Percentiles rank a stretch among this genome's conserved stretches.
These are phyloP conservation scores for Solanum arcanum DNA, from an alignment of 257 asterid species.

Conservation along the genomic window DNA sequence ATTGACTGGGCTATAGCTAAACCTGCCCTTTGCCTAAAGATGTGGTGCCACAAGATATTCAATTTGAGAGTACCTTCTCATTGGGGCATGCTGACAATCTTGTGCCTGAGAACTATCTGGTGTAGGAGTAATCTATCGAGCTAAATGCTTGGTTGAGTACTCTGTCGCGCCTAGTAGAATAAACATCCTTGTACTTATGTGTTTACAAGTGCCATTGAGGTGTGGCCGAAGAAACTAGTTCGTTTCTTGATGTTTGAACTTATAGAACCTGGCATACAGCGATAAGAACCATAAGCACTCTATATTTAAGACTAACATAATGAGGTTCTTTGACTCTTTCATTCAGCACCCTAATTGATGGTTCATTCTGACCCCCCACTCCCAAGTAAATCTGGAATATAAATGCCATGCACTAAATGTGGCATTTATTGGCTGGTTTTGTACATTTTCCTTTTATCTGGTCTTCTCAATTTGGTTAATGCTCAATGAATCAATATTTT, in stretches of 20 bases:
- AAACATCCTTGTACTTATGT: neutral
- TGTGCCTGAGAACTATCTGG: neutral
- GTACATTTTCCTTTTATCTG: neutral
- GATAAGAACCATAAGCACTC: neutral
- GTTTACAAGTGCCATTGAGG: neutral
- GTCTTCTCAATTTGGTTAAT: neutral
- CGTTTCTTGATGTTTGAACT: neutral
- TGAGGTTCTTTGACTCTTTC: neutral
- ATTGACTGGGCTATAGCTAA: neutral
- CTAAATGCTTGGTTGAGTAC: neutral
- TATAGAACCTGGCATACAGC: neutral
- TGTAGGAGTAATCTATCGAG: neutral
- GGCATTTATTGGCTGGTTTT: neutral
- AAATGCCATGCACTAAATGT: neutral
- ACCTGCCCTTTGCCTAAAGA: neutral
- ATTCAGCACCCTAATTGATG: neutral
- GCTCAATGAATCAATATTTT: neutral
- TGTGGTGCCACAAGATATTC: neutral
- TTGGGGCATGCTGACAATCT: neutral
- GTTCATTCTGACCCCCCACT: neutral
- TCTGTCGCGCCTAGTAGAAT: neutral
- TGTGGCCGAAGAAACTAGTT: neutral
- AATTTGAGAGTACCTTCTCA: neutral
- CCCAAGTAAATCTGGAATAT: neutral
- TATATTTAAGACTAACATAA: neutral